These are phyloP conservation scores for Mitragyna speciosa DNA, from an alignment of 257 asterid species.

Conservation along the genomic window DNA sequence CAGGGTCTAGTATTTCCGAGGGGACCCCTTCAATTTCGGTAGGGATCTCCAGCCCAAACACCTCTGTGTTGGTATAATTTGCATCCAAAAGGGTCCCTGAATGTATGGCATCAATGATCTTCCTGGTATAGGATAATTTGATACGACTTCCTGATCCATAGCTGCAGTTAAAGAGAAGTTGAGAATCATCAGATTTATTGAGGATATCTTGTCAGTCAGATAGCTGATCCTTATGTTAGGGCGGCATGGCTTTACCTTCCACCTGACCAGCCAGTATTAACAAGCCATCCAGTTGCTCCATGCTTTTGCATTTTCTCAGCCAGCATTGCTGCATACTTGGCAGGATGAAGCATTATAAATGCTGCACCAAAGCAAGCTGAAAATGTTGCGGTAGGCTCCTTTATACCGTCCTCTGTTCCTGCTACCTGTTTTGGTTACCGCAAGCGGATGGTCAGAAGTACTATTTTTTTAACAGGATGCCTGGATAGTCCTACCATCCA, in stretches of 20 bases:
- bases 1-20: constrained; percentile 79
- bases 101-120: constrained; percentile 86
- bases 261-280: constrained; percentile 94
- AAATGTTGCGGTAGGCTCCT: constrained; percentile 91
- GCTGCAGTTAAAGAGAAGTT: constrained; percentile 34
- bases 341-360: constrained; percentile 89
- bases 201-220: neutral
- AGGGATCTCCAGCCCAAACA: constrained; percentile 89
- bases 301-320: constrained; percentile 85
- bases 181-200: neutral
- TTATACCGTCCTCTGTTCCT: constrained; percentile 95
- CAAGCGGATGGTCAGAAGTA: neutral
- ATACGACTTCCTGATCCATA: constrained; percentile 81
- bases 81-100: constrained; percentile 63
- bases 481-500: neutral
- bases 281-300: constrained; percentile 94
- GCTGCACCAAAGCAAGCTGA: constrained; percentile 99
- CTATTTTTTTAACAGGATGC: neutral
- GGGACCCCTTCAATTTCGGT: constrained; percentile 82
- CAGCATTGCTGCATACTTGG: constrained; percentile 85
- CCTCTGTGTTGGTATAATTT: constrained; percentile 65
- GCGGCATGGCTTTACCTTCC: constrained; percentile 57
- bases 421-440: constrained; percentile 57
- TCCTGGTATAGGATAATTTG: constrained; percentile 83
- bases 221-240: neutral